Evolutionary conservation across 2,329 filamentous ascomycete species (phyloP).

Genomic region (Pseudocercospora eumusae): DNA sequence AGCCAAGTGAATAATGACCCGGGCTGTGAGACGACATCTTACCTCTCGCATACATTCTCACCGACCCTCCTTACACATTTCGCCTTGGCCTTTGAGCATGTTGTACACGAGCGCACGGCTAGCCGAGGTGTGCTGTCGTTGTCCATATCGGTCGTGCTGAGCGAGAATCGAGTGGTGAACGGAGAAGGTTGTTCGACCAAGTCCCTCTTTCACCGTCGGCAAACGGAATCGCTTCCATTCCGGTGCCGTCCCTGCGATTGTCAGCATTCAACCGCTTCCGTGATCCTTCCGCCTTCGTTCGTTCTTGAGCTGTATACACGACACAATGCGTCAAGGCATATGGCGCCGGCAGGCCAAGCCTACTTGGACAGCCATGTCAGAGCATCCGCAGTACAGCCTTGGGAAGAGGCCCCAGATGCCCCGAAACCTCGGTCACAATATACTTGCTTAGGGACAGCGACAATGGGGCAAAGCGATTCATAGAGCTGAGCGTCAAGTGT

Average conservation of each 20-base stretch:
- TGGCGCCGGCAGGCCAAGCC: neutral
- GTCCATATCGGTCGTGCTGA: conserved; percentile 6
- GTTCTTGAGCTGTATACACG: neutral
- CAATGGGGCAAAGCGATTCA: neutral
- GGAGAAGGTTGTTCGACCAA: neutral
- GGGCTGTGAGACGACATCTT: no score
- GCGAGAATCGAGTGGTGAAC: neutral
- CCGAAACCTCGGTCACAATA: neutral
- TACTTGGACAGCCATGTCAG: conserved; percentile 8
- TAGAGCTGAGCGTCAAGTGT: conserved; percentile 5
- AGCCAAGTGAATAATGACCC: neutral
- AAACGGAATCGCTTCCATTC: neutral
- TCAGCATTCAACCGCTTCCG: neutral
- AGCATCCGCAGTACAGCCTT: neutral
- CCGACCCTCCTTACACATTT: conserved; percentile 36
- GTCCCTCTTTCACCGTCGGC: neutral
- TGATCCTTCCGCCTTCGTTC: neutral
- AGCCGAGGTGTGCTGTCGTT: neutral
- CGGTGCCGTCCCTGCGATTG: conserved; percentile 1
- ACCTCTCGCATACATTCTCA: conserved; percentile 34
- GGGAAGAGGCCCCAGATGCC: neutral
- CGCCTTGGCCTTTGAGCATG: conserved; percentile 40
- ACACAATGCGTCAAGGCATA: neutral
- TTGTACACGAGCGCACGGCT: conserved; percentile 31
- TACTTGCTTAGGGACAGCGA: neutral